Conservation (phyloP, 345 rosid genomes). For the Luvunga scandens region DNA sequence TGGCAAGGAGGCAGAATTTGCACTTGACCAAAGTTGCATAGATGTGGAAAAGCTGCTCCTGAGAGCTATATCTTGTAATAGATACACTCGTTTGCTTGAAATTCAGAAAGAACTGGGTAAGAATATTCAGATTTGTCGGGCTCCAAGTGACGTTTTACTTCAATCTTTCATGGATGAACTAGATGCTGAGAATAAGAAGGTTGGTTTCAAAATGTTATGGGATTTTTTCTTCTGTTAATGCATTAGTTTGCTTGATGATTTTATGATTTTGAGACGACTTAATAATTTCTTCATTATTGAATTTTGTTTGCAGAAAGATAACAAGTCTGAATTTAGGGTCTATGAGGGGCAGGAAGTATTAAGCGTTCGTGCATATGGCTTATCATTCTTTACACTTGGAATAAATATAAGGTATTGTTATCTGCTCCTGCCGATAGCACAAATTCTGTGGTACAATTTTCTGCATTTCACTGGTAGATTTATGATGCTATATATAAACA, state of each 20-base stretch:
- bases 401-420: constrained; percentile 74
- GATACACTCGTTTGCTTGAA: constrained; percentile 89
- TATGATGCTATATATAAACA: not conserved
- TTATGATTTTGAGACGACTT: constrained; percentile 13
- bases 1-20: constrained; percentile 78
- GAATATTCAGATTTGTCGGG: constrained; percentile 61
- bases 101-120: constrained; percentile 84
- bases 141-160: constrained; percentile 67
- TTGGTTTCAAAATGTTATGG: constrained; percentile 21
- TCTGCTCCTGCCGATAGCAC: not conserved
- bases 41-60: constrained; percentile 87
- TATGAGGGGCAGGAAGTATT: constrained; percentile 68
- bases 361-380: constrained; percentile 86
- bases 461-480: not conserved
- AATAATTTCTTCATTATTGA: constrained; percentile 8
- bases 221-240: not conserved
- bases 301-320: constrained; percentile 51
- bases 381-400: constrained; percentile 82
- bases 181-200: constrained; percentile 49
- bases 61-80: constrained; percentile 85
- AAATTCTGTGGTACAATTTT: not conserved
- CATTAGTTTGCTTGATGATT: not conserved
- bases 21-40: constrained; percentile 79
- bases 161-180: constrained; percentile 52
- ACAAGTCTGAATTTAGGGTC: constrained; percentile 35